Percentiles rank a stretch among this genome's conserved stretches.
Conservation (phyloP, 2,329 filamentous ascomycete species). For the Aspergillus caelatus region DNA sequence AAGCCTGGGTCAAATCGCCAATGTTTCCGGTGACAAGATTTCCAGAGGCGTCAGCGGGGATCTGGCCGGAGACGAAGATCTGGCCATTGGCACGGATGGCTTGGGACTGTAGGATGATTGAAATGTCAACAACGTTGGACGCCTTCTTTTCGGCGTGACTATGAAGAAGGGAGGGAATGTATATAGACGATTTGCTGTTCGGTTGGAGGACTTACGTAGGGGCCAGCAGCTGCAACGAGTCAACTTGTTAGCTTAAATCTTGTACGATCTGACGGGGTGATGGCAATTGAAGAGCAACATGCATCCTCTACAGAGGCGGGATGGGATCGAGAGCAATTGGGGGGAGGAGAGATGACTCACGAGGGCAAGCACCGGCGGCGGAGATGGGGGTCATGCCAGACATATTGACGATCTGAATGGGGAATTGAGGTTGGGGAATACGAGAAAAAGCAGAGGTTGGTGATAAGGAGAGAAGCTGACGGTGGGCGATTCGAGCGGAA, state of each 20-base stretch:
- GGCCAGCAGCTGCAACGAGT: constrained; percentile 39
- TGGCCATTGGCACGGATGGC: constrained; percentile 70
- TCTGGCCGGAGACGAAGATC: constrained; percentile 74
- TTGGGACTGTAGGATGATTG: constrained; percentile 43
- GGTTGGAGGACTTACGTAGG: constrained; percentile 41
- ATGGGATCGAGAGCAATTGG: neutral
- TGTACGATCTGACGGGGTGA: neutral
- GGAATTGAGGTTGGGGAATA: constrained; percentile 7
- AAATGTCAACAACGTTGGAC: neutral
- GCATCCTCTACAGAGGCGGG: neutral
- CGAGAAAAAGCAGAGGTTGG: constrained; percentile 15
- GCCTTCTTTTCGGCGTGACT: neutral
- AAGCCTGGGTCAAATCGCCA: constrained; percentile 69
- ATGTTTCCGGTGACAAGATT: constrained; percentile 66
- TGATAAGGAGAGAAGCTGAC: constrained; percentile 15
- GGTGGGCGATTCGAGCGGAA: constrained; percentile 14
- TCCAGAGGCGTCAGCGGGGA: constrained; percentile 68
- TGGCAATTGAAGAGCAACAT: neutral
- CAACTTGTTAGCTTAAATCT: constrained; percentile 10
- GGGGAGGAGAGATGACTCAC: constrained; percentile 33
- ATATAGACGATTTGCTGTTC: neutral
- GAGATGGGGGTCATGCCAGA: constrained; percentile 44
- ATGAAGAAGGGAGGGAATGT: neutral
- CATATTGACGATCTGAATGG: constrained; percentile 33
- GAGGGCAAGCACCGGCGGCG: constrained; percentile 49